Percentiles rank a stretch among this genome's conserved stretches.
Conservation (phyloP, 176 grass and related monocot species). For the Zea luxurians region DNA sequence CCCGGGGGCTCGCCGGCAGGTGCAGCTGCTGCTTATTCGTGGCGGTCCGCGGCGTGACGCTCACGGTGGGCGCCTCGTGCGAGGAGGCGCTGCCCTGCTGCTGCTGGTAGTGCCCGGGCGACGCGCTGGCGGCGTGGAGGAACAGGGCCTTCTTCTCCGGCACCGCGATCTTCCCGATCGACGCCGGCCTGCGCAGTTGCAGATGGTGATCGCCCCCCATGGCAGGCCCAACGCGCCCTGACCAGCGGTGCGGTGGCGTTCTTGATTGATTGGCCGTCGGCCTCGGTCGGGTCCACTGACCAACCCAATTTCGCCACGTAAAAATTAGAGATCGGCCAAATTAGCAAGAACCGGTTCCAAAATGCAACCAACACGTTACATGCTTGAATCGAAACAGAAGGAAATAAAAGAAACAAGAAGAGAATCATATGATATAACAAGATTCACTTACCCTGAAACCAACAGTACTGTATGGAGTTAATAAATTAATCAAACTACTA, state of each 20-base stretch:
- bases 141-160: constrained; percentile 38
- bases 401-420: not conserved
- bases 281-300: not conserved
- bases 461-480: constrained; percentile 13
- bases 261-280: constrained; percentile 3
- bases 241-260: not conserved
- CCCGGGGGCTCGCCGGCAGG: constrained; percentile 39
- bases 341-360: not conserved
- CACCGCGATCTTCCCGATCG: constrained; percentile 36
- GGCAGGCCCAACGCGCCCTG: not conserved
- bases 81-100: not conserved
- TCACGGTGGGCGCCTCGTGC: constrained; percentile 36
- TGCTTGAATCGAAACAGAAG: not conserved
- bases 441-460: constrained; percentile 19
- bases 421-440: not conserved
- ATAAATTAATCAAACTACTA: constrained; percentile 20
- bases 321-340: not conserved
- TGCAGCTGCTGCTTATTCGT: constrained; percentile 23
- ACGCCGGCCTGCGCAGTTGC: constrained; percentile 19
- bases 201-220: constrained; percentile 42
- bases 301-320: not conserved
- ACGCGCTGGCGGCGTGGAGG: constrained; percentile 9
- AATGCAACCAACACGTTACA: not conserved
- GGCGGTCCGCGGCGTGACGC: constrained; percentile 37
- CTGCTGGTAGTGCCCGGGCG: not conserved